A percentile compares a stretch with the other conserved stretches of the same genome.
phyloP scores from a whole-genome alignment of 2,329 filamentous ascomycete genomes.

The Botrytis hyacinthi region DNA sequence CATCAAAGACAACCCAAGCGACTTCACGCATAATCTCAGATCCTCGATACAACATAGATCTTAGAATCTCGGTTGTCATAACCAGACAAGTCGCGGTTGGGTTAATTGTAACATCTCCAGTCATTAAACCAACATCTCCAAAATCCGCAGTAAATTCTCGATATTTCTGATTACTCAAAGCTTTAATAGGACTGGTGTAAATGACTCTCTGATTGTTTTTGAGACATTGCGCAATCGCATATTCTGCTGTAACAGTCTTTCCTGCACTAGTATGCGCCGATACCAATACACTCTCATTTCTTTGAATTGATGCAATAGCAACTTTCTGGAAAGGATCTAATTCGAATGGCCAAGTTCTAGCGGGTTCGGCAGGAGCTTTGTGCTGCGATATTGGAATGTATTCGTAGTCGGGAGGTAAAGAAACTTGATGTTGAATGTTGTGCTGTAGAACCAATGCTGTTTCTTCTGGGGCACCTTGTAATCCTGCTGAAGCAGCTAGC shows the following conservation, averaged over 20 bases:
- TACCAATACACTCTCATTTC: slow-evolving; percentile 93
- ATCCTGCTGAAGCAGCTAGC: slow-evolving; percentile 59
- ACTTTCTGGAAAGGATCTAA: slow-evolving; percentile 97
- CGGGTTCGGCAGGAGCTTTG: slow-evolving; percentile 82
- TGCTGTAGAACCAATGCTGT: slow-evolving; percentile 80
- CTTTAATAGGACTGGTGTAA: slow-evolving; percentile 99
- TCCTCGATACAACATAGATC: slow-evolving; percentile 96
- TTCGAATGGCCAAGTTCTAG: slow-evolving; percentile 80
- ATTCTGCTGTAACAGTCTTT: slow-evolving; percentile 97
- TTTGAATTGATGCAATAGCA: slow-evolving; percentile 90
- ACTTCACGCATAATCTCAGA: slow-evolving; percentile 99
- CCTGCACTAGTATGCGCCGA: slow-evolving; percentile 97
- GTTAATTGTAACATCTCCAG: slow-evolving; percentile 98
- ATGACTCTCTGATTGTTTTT: slow-evolving; percentile 98
- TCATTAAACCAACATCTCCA: slow-evolving; percentile 97
- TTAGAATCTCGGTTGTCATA: slow-evolving; percentile 99
- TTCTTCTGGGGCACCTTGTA: slow-evolving; percentile 36
- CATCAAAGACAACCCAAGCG: slow-evolving; percentile 96
- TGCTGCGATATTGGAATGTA: slow-evolving; percentile 95
- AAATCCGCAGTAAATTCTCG: slow-evolving; percentile 94
- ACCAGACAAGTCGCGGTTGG: slow-evolving; percentile 96
- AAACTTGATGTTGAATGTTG: slow-evolving; percentile 98
- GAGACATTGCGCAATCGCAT: slow-evolving; percentile 94
- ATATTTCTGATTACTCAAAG: slow-evolving; percentile 97
- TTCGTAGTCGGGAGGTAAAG: slow-evolving; percentile 88